Conservation (phyloP, 139 green algal species). For the Micromonas pusilla region DNA sequence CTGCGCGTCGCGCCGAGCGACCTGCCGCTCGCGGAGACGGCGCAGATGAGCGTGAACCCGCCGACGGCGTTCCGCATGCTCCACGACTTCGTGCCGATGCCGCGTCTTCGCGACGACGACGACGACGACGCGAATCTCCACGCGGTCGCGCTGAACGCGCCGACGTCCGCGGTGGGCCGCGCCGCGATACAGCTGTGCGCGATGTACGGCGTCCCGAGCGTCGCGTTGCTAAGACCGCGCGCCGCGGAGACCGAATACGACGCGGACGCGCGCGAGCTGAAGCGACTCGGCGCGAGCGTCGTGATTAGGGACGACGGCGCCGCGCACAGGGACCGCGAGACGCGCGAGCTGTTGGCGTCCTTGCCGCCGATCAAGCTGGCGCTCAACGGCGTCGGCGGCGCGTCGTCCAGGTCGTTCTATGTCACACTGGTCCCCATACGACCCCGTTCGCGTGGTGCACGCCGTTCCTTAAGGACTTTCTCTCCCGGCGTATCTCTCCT, state of each 20-base stretch:
- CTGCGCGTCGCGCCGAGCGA: background rate
- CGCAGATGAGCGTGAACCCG: constrained; percentile 12
- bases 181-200: constrained; percentile 5
- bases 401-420: background rate
- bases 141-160: background rate
- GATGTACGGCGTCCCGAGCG: background rate
- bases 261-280: background rate
- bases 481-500: no score
- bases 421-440: background rate
- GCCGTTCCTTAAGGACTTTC: no score
- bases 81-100: background rate
- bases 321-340: background rate
- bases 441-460: no score
- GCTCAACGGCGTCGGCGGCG: background rate
- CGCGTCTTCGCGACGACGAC: no score
- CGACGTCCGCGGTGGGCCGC: constrained; percentile 1
- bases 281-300: background rate
- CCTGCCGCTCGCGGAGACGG: background rate
- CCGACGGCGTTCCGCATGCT: constrained; percentile 5
- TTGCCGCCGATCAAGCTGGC: background rate
- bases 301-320: background rate
- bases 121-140: background rate
- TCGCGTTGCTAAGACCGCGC: constrained; percentile 4
- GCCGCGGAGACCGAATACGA: background rate
- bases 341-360: background rate